A percentile compares a stretch with the other conserved stretches of the same genome.
Conservation (phyloP, 352 stramenopile genomes). For the Pythium scleroteichum region DNA sequence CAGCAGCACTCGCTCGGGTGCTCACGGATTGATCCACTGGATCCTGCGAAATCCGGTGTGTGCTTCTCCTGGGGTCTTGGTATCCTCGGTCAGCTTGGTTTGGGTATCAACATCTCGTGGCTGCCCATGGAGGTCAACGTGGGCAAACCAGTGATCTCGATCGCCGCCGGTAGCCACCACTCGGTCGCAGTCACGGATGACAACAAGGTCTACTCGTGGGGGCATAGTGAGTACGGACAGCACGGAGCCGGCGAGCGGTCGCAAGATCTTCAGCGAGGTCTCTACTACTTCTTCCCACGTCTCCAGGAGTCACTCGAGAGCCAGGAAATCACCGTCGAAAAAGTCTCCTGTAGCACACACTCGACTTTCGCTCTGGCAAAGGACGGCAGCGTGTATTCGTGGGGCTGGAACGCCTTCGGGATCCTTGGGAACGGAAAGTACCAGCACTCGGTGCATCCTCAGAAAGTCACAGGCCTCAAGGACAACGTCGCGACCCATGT, state of each 20-base stretch:
- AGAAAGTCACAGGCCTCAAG: slow-evolving; percentile 58
- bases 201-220: slow-evolving; percentile 72
- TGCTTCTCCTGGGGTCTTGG: slow-evolving; percentile 81
- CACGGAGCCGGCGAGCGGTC: slow-evolving; percentile 66
- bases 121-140: slow-evolving; percentile 58
- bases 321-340: slow-evolving; percentile 34
- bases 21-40: slow-evolving; percentile 28
- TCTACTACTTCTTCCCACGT: slow-evolving; percentile 73
- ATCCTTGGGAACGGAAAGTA: slow-evolving; percentile 77
- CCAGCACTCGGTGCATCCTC: slow-evolving; percentile 68
- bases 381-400: slow-evolving; percentile 74
- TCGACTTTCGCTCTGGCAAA: slow-evolving; percentile 65
- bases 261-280: slow-evolving; percentile 70
- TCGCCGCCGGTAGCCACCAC: slow-evolving; percentile 76
- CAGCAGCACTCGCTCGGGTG: slow-evolving; percentile 80
- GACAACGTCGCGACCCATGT: slow-evolving; percentile 56
- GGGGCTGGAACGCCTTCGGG: slow-evolving; percentile 85
- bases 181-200: slow-evolving; percentile 62
- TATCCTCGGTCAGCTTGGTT: slow-evolving; percentile 68
- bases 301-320: slow-evolving; percentile 53
- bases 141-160: slow-evolving; percentile 45
- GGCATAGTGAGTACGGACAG: slow-evolving; percentile 83
- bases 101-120: slow-evolving; percentile 66
- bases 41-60: slow-evolving; percentile 39
- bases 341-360: slow-evolving; percentile 66